Evolutionary conservation across 2,329 filamentous ascomycete genomes (phyloP), one percentile per base, ranked within the genome.

Genomic region (Ceratocystis huliohia): DNA sequence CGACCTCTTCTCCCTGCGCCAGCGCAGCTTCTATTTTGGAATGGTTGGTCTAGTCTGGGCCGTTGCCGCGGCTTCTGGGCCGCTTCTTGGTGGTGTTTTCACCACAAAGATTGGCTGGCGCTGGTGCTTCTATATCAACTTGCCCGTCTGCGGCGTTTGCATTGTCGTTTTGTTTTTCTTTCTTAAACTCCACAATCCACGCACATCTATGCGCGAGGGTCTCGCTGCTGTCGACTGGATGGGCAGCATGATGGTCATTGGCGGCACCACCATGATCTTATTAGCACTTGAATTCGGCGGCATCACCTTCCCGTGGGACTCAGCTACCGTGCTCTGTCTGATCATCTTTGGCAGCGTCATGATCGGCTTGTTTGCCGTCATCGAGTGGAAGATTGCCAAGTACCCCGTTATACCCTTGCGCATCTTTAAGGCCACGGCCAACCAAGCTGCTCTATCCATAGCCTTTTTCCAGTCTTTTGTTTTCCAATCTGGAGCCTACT

Each of bases 241-340:
- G 0, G 82, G 82, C 45, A 81, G 78, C 66, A 15, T 81, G 3
- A 75, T 81, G 37, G 84, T 95, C 73, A 82, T 92, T 28, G 88
- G 88, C 53, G 89, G 87, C 22, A 92, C 89, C 0, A 79, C 95
- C 22, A 93, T 96, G 89, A 80, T 96, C 70, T 83, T 96, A 3
- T 84, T 96, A 53, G 92, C 91, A 0, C 82, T 96, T 10, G 88
- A 95, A 72, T 90, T 93, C 69, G 92, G 91, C 65, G 91, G 90
- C 62, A 82, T 91, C 64, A 80, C 80, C 25, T 84, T 83, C 69
- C 87, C 91, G 0, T 96, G 91, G 91, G 76, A 77, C 64, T 92
- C 88, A 0, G 80, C 88, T 1, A 86, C 83, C 0, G 88, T 92
- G 41, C 81, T 96, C 71, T 91, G 88, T 71, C 80, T 96, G 33